Conservation (phyloP, 75 land plant species). For the Cunninghamia lanceolata region DNA sequence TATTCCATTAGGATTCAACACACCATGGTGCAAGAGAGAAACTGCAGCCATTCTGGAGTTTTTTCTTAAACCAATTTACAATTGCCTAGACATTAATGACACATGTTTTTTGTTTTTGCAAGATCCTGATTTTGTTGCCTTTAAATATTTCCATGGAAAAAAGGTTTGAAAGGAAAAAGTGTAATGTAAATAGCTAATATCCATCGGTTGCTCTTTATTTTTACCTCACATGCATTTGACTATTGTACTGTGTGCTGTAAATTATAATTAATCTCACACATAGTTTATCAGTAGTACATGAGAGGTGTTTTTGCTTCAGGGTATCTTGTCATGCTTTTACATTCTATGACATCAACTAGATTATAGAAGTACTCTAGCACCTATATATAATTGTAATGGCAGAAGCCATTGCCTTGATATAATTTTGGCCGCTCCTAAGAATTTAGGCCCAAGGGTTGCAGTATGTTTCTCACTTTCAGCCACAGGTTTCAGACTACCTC, state of each 20-base stretch:
- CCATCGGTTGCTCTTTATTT: not conserved
- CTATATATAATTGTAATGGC: too few relatives aligned
- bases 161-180: not conserved
- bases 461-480: too few relatives aligned
- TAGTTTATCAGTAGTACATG: not conserved
- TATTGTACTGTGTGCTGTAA: not conserved
- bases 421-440: too few relatives aligned
- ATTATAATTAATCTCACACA: too few relatives aligned
- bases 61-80: not conserved
- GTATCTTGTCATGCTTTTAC: not conserved
- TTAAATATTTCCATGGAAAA: not conserved
- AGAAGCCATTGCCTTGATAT: too few relatives aligned
- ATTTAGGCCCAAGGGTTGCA: too few relatives aligned
- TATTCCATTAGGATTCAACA: too few relatives aligned
- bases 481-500: too few relatives aligned
- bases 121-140: not conserved
- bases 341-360: too few relatives aligned
- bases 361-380: too few relatives aligned
- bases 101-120: not conserved
- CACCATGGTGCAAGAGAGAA: too few relatives aligned
- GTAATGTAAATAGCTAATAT: not conserved
- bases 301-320: not conserved
- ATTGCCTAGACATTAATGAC: not conserved
- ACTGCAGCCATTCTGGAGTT: too few relatives aligned
- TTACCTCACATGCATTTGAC: not conserved